These are phyloP conservation scores for Taphrina flavorubra DNA, from an alignment of 1,139 yeast species.

Conservation along the genomic window DNA sequence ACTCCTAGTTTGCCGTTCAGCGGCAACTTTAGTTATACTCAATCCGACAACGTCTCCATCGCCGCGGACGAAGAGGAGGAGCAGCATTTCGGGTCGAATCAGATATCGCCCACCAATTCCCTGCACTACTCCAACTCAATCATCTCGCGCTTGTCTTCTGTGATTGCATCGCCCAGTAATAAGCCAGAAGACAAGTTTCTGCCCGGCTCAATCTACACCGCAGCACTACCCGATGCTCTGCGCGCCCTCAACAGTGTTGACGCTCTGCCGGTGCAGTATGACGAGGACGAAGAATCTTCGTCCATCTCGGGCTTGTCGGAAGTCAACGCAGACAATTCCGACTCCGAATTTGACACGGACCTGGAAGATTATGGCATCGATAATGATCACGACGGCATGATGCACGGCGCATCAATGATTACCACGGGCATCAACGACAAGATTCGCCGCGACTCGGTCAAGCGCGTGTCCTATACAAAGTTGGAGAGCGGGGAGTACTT, in stretches of 20 bases:
- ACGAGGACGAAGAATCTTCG: slow-evolving; percentile 23
- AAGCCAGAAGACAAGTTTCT: slow-evolving; percentile 16
- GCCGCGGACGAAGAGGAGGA: slow-evolving; percentile 32
- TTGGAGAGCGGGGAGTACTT: slow-evolving; percentile 29
- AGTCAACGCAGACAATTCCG: slow-evolving; percentile 27
- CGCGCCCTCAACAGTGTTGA: slow-evolving; percentile 6
- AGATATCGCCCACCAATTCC: slow-evolving; percentile 24
- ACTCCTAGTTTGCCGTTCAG: slow-evolving; percentile 12
- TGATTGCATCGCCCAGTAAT: slow-evolving; percentile 1
- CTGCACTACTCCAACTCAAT: slow-evolving; percentile 32
- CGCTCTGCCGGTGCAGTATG: slow-evolving; percentile 15
- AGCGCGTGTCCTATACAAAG: slow-evolving; percentile 22
- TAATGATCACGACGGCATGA: background rate
- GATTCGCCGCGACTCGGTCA: slow-evolving; percentile 10
- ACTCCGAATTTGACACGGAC: slow-evolving; percentile 15
- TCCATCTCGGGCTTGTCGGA: slow-evolving; percentile 22
- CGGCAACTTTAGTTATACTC: background rate
- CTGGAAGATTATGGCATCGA: slow-evolving; percentile 1
- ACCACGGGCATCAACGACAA: slow-evolving; percentile 11
- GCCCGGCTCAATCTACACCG: slow-evolving; percentile 24
- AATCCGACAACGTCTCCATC: slow-evolving; percentile 26
- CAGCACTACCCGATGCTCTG: slow-evolving; percentile 27
- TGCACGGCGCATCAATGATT: background rate
- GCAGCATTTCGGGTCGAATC: background rate
- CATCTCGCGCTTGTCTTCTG: slow-evolving; percentile 26